Evolutionary conservation across 208 protist genomes (phyloP).

Genomic region (Porcisia hertigi): DNA sequence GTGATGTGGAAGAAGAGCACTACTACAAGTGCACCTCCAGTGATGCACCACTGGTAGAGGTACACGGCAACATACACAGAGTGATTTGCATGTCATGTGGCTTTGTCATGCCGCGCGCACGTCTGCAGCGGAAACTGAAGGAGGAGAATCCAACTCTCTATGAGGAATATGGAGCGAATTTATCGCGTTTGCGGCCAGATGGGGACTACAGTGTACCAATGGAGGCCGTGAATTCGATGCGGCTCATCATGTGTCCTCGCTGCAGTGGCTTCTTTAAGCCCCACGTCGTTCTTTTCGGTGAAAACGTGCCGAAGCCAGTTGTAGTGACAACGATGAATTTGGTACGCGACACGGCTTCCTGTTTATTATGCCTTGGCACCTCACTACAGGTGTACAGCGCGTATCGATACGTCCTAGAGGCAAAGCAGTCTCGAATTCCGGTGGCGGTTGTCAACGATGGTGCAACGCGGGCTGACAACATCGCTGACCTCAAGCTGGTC

Average conservation of each 20-base stretch:
- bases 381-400: slow-evolving; percentile 81
- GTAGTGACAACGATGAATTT: slow-evolving; percentile 32
- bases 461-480: slow-evolving; percentile 57
- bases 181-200: slow-evolving; percentile 44
- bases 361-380: slow-evolving; percentile 71
- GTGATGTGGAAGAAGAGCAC: slow-evolving; percentile 28
- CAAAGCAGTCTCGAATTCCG: slow-evolving; percentile 50
- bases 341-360: slow-evolving; percentile 37
- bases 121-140: slow-evolving; percentile 47
- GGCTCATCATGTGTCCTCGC: slow-evolving; percentile 47
- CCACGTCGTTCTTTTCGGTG: slow-evolving; percentile 85
- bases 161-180: slow-evolving; percentile 32
- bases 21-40: slow-evolving; percentile 56
- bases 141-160: slow-evolving; percentile 43
- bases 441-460: slow-evolving; percentile 73
- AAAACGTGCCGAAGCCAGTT: slow-evolving; percentile 50
- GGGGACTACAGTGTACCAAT: slow-evolving; percentile 62
- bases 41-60: slow-evolving; percentile 45
- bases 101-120: slow-evolving; percentile 42
- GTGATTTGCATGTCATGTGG: slow-evolving; percentile 66
- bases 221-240: slow-evolving; percentile 50
- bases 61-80: slow-evolving; percentile 80
- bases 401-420: slow-evolving; percentile 66
- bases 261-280: slow-evolving; percentile 78
- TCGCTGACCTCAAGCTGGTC: slow-evolving; percentile 64